Evolutionary conservation across 331 rosid species (phyloP), one percentile per base, ranked within the genome.

Genomic region (Quercus phellos): DNA sequence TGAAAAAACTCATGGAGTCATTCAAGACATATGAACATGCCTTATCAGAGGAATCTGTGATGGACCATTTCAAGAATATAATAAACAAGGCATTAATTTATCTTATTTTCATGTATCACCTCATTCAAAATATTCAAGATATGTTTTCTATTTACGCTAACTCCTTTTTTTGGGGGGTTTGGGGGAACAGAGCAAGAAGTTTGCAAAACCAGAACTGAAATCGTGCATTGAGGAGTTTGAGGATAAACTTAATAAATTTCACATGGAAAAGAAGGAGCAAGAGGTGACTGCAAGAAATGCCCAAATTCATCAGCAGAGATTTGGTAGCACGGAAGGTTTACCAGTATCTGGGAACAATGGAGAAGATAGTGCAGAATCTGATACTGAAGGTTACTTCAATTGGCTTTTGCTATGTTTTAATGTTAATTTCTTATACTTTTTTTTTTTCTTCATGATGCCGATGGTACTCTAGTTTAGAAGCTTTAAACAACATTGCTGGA

Each of bases 151-250:
- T 60, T 4, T 38, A 46, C 26, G 68, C 27, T 61, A 27, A 78
- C 68, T 60, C 63, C 16, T n/a, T 46, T n/a, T 55, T 11, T 17
- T 42, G 35, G 35, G 27, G 27, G 19, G 1, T 13, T 35, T 4
- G 71, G 2, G 63, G 78, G 51, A 81, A 78, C 90, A 94, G 99
- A 84, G 84, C 70, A 94, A 92, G 88, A 94, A 94, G 87, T 94
- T 92, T 84, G 97, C 98, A 75, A 94, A 94, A 83, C 83, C 88
- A 56, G 99, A 94, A 85, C 90, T 92, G 18, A 94, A 90, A 81
- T 70, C 78, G 64, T 90, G 89, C 84, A 79, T 94, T 38, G 99
- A 92, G 81, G 99, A 94, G 86, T 94, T 94, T 80, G 99, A 94
- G 89, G 99, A 94, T 50, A 92, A 90, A 84, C 84, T 94, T 66